These are phyloP conservation scores for Flaveria floridana DNA, from an alignment of 140 eudicot genomes.

Conservation along the genomic window DNA sequence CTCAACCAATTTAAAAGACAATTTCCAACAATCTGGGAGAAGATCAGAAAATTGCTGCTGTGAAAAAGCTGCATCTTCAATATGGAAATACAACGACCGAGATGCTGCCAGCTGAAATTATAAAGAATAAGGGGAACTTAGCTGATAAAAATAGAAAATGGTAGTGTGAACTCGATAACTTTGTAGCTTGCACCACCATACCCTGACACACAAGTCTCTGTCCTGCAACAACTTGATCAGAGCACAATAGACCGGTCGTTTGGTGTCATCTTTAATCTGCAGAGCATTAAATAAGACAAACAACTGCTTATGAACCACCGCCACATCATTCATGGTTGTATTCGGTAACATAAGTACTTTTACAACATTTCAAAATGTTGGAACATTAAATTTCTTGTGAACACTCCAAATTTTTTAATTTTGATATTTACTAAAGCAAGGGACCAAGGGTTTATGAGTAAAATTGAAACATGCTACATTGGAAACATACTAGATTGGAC, in stretches of 20 bases:
- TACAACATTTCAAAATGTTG: neutral
- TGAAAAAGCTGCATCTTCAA: conserved; percentile 90
- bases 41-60: conserved; percentile 84
- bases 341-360: neutral
- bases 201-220: conserved; percentile 90
- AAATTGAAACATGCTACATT: neutral
- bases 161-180: conserved; percentile 6
- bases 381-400: neutral
- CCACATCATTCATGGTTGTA: neutral
- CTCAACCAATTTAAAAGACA: conserved; percentile 74
- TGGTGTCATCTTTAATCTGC: conserved; percentile 93
- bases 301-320: neutral
- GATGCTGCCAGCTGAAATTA: conserved; percentile 78
- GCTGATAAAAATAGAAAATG: conserved; percentile 13
- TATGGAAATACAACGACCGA: conserved; percentile 83
- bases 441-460: neutral
- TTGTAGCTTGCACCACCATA: conserved; percentile 39
- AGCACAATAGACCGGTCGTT: conserved; percentile 88
- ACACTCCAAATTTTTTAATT: neutral
- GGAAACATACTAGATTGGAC: neutral
- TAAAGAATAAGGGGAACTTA: neutral
- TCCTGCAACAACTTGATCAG: conserved; percentile 84
- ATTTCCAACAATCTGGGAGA: conserved; percentile 89
- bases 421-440: conserved; percentile 1
- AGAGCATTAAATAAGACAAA: conserved; percentile 16